These are phyloP conservation scores for Glutinoglossum americanum DNA, from an alignment of 495 filamentous ascomycete genomes.

Conservation along the genomic window DNA sequence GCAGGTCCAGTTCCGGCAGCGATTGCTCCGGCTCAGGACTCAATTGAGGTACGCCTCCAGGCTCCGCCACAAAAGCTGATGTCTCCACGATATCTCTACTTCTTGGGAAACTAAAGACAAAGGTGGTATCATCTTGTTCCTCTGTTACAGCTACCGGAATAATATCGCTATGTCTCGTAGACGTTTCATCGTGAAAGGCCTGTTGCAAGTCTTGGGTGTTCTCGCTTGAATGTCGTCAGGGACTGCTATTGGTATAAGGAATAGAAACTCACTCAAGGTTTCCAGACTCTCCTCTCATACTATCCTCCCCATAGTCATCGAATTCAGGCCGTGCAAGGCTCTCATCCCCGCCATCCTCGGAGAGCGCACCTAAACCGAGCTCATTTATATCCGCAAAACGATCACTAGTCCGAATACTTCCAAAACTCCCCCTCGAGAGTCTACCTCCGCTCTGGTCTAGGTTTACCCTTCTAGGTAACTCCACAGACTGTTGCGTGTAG, in stretches of 20 bases:
- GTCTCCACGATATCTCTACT: conserved; percentile 4
- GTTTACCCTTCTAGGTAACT: conserved; percentile 39
- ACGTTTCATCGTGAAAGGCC: conserved; percentile 6
- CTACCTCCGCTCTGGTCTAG: conserved; percentile 28
- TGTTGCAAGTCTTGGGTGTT: conserved; percentile 12
- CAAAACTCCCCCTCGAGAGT: conserved; percentile 32
- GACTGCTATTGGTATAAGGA: background rate
- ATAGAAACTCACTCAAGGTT: background rate
- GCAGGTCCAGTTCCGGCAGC: background rate
- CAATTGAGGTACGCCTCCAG: background rate
- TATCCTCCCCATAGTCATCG: conserved; percentile 8
- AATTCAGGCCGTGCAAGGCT: conserved; percentile 3
- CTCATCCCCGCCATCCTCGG: conserved; percentile 4
- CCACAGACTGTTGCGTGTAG: conserved; percentile 44
- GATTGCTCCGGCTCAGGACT: background rate
- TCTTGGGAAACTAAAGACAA: conserved; percentile 12
- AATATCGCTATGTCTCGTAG: conserved; percentile 10
- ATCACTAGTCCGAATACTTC: conserved; percentile 39
- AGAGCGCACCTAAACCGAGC: conserved; percentile 9
- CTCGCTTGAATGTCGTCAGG: conserved; percentile 5
- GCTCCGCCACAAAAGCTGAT: conserved; percentile 9
- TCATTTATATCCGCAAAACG: conserved; percentile 27
- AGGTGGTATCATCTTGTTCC: conserved; percentile 10
- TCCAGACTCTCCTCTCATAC: background rate
- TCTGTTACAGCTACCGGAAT: conserved; percentile 2